Conservation (phyloP, 2,329 filamentous ascomycete genomes). For the Fusarium sp. region DNA sequence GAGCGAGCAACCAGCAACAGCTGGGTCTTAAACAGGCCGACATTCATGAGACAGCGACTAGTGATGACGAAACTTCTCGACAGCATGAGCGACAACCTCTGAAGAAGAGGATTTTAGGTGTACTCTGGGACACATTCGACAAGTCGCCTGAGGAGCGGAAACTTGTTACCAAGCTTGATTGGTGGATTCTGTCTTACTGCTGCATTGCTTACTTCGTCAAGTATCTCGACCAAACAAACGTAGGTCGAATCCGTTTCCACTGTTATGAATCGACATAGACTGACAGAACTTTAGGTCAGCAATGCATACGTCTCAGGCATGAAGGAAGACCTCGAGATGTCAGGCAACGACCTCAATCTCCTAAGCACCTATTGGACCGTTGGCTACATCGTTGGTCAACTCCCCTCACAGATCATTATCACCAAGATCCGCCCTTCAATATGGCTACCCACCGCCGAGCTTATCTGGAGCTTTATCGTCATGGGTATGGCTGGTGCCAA, state of each 20-base stretch:
- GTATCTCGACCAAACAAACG: background rate
- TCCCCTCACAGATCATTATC: conserved; percentile 56
- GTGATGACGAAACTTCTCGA: background rate
- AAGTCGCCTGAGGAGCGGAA: background rate
- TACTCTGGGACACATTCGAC: background rate
- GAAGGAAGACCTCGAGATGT: conserved; percentile 67
- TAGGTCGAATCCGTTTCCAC: background rate
- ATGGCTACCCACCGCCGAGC: conserved; percentile 56
- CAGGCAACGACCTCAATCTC: conserved; percentile 68
- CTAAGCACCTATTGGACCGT: conserved; percentile 67
- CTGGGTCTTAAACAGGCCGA: background rate
- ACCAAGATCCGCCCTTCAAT: conserved; percentile 56
- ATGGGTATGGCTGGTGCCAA: conserved; percentile 56
- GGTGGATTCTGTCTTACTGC: background rate
- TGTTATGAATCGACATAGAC: background rate
- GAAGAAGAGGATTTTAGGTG: background rate
- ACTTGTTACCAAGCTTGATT: background rate
- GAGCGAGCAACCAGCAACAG: background rate
- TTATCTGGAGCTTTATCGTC: conserved; percentile 48
- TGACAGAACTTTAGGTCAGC: conserved; percentile 19
- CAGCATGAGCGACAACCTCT: background rate
- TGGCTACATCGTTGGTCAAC: conserved; percentile 68
- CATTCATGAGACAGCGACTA: background rate
- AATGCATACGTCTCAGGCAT: conserved; percentile 59
- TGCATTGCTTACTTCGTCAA: background rate